Conservation (phyloP, 345 rosid genomes). For the Aquilaria malaccensis region DNA sequence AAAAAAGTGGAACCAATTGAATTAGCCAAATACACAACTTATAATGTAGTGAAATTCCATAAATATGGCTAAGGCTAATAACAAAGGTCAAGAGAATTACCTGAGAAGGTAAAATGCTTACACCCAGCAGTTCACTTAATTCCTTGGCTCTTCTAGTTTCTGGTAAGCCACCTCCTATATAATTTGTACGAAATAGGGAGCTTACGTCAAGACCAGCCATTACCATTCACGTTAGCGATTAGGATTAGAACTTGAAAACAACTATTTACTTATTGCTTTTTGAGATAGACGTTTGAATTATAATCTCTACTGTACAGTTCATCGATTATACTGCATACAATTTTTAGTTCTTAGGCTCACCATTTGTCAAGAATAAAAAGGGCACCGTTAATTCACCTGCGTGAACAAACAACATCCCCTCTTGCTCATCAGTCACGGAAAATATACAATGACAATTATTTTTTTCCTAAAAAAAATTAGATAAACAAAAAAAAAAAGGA, state of each 20-base stretch:
- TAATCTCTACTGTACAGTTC: neutral
- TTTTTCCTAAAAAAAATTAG: neutral
- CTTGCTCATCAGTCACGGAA: neutral
- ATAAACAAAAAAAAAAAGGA: neutral
- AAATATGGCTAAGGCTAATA: neutral
- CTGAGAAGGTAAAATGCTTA: slow-evolving; percentile 38
- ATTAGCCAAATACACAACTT: slow-evolving; percentile 16
- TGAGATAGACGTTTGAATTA: neutral
- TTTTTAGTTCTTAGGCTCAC: slow-evolving; percentile 18
- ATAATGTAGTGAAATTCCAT: slow-evolving; percentile 1
- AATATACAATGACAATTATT: neutral
- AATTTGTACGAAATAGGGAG: neutral
- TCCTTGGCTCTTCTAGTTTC: slow-evolving; percentile 36
- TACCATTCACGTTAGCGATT: neutral
- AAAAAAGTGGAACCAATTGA: slow-evolving; percentile 17
- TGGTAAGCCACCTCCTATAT: slow-evolving; percentile 42
- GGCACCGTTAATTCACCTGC: slow-evolving; percentile 37
- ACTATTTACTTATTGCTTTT: no score
- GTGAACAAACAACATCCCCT: slow-evolving; percentile 2
- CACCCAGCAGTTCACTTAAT: slow-evolving; percentile 33
- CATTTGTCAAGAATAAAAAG: slow-evolving; percentile 42
- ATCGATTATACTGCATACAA: neutral
- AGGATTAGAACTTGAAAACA: no score
- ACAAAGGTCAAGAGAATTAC: slow-evolving; percentile 9
- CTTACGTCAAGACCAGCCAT: neutral